These are phyloP conservation scores for Alternaria postmessia DNA, from an alignment of 2,329 filamentous ascomycete species.

Conservation along the genomic window DNA sequence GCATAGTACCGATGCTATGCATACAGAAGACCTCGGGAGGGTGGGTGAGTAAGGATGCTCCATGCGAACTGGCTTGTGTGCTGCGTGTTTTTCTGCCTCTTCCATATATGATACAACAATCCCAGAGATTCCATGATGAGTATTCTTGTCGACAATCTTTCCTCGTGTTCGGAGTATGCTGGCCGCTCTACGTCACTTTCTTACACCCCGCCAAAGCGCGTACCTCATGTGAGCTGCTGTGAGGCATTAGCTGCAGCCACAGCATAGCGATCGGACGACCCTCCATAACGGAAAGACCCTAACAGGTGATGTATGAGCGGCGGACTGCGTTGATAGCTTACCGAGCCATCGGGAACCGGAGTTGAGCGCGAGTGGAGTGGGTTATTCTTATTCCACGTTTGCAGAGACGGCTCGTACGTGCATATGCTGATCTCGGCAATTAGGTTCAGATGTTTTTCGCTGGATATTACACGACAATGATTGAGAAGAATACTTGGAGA, in stretches of 20 bases:
- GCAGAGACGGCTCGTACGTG: background rate
- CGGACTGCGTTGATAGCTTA: slow-evolving; percentile 11
- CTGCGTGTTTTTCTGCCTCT: background rate
- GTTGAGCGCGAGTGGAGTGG: slow-evolving; percentile 17
- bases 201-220: background rate
- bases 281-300: background rate
- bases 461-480: background rate
- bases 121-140: background rate
- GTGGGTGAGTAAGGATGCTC: background rate
- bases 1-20: slow-evolving; percentile 11
- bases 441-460: background rate
- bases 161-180: background rate
- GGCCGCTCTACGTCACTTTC: background rate
- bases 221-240: background rate
- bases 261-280: slow-evolving; percentile 5
- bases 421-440: slow-evolving; percentile 10
- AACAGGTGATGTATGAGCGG: slow-evolving; percentile 4
- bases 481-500: background rate
- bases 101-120: background rate
- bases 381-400: background rate
- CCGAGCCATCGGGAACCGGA: slow-evolving; percentile 21
- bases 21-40: background rate
- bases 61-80: slow-evolving; percentile 12
- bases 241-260: slow-evolving; percentile 10
- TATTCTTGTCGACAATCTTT: background rate